Evolutionary conservation across 108 stramenopile genomes (phyloP).

Genomic region (Pseudonitzschia pungens): DNA sequence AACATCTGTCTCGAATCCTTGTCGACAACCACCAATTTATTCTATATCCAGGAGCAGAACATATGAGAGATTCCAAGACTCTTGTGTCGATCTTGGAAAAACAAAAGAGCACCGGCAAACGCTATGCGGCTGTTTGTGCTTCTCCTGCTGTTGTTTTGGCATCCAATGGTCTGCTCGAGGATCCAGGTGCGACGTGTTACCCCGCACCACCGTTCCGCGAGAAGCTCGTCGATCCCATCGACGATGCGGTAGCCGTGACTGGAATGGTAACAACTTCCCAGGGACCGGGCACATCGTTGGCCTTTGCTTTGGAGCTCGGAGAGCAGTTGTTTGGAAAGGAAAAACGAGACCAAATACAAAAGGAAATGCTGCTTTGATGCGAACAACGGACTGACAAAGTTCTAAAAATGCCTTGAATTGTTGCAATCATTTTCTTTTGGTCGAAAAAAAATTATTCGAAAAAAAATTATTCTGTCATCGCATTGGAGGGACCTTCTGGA

Average conservation of each 20-base stretch:
- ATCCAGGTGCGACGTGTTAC: conserved; percentile 83
- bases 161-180: conserved; percentile 63
- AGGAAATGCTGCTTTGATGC: conserved; percentile 45
- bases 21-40: background rate
- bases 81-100: conserved; percentile 71
- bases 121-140: conserved; percentile 85
- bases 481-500: too few relatives aligned
- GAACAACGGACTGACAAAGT: too few relatives aligned
- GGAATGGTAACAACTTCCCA: conserved; percentile 71
- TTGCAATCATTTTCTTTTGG: too few relatives aligned
- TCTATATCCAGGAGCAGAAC: conserved; percentile 59
- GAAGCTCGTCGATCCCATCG: conserved; percentile 49
- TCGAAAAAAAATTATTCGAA: too few relatives aligned
- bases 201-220: conserved; percentile 76
- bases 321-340: conserved; percentile 64
- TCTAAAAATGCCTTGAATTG: too few relatives aligned
- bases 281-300: conserved; percentile 79
- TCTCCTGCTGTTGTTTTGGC: conserved; percentile 87
- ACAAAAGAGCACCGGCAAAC: conserved; percentile 61
- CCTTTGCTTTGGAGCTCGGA: conserved; percentile 67
- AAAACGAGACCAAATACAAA: conserved; percentile 53
- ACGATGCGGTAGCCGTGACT: conserved; percentile 71
- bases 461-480: too few relatives aligned
- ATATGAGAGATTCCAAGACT: conserved; percentile 67
- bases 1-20: background rate